Evolutionary conservation across 345 rosid species (phyloP).

Genomic region (Camelina laxa): DNA sequence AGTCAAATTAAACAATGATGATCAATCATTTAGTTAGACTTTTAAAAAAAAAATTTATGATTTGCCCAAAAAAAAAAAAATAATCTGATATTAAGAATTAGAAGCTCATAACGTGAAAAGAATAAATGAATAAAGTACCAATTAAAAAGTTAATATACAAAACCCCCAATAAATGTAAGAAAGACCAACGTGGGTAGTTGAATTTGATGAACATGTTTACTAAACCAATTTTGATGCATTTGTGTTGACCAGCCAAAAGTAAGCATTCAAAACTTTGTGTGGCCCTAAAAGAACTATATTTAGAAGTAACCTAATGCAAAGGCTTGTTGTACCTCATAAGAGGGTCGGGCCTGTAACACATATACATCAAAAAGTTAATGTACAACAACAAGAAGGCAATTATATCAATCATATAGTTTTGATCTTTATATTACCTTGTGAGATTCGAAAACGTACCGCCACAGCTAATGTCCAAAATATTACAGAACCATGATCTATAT

Average conservation of each 20-base stretch:
- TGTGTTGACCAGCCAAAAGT: not conserved
- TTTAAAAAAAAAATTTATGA: too few relatives aligned
- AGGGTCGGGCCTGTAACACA: not conserved
- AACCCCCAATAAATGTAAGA: not conserved
- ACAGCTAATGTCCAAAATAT: not conserved
- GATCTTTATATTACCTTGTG: not conserved
- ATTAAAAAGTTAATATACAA: not conserved
- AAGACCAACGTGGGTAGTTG: not conserved
- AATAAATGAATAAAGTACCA: not conserved
- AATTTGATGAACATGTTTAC: not conserved
- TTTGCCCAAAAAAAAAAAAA: too few relatives aligned
- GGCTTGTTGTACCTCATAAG: not conserved
- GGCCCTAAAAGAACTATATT: not conserved
- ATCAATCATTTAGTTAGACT: not conserved
- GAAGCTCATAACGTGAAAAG: not conserved
- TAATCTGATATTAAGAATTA: not conserved
- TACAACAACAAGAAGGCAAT: not conserved
- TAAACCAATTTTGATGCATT: not conserved
- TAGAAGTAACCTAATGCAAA: not conserved
- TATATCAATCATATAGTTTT: not conserved
- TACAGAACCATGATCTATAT: not conserved
- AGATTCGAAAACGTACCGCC: not conserved
- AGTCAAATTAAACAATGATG: not conserved
- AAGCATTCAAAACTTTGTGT: not conserved
- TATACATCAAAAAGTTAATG: not conserved